phyloP scores from a whole-genome alignment of 306 rosid genomes.

The Clitoria ternatea region DNA sequence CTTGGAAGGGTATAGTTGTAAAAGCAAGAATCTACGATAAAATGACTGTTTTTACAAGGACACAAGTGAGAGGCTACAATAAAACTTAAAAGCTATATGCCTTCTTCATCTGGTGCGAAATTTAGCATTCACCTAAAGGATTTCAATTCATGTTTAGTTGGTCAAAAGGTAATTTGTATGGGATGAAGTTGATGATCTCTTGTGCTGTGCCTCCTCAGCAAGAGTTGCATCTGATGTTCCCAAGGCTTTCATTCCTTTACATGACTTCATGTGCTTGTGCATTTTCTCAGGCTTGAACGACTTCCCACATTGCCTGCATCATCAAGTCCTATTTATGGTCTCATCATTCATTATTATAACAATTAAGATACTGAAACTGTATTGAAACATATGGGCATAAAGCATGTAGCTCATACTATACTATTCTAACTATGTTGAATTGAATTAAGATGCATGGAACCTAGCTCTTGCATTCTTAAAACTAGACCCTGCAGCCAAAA shows the following conservation, averaged over 20 bases:
- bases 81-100: conserved; percentile 8
- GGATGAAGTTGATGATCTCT: conserved; percentile 29
- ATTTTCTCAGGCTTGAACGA: conserved; percentile 76
- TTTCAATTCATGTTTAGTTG: conserved; percentile 25
- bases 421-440: too few relatives aligned
- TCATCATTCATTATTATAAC: conserved; percentile 21
- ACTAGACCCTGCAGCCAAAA: conserved; percentile 14
- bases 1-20: background rate
- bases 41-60: background rate
- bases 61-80: conserved; percentile 18
- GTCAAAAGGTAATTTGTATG: conserved; percentile 33
- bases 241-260: conserved; percentile 59
- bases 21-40: background rate
- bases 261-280: conserved; percentile 80
- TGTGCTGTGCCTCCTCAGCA: conserved; percentile 25
- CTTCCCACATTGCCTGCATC: conserved; percentile 87
- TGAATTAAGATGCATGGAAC: background rate
- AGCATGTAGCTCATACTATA: background rate
- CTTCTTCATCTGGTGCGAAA: conserved; percentile 1
- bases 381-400: conserved; percentile 8
- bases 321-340: conserved; percentile 15
- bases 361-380: background rate
- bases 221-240: conserved; percentile 24
- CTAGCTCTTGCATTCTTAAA: background rate
- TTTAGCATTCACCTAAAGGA: background rate